Evolutionary conservation across 768 basidiomycete genomes (phyloP), one percentile per base, ranked within the genome.

Genomic region (Cystobasidium onofrii): DNA sequence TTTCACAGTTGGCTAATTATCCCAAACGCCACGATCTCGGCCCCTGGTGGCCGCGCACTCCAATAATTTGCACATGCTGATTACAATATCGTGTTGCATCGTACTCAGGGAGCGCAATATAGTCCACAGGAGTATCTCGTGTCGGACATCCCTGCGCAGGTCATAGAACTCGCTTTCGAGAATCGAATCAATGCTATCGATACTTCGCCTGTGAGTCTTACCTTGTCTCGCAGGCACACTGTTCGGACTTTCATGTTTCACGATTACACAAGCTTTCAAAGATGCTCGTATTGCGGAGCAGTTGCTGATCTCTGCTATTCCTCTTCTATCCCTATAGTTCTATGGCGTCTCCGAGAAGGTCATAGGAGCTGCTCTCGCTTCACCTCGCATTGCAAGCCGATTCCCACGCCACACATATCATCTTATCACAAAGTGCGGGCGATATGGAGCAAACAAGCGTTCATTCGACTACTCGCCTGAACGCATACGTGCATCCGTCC

Each of bases 351-450:
- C 65, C 25, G 65, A 67, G 31, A 10, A n/a, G 41, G 44, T 67
- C 41, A 67, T 67, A 3, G 65, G 65, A 7, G 25, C 41, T 52
- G 65, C 65, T 41, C 65, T 67, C 18, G 41, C 65, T 29, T 50
- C 41, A n/a, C 39, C 29, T 23, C 27, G 46, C 3, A n/a, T 33
- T 13, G 39, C 65, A 23, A 52, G 27, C 55, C 12, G 33, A 23
- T 41, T 39, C 33, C 70, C 70, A 41, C 55, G 70, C 34, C n/a
- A 61, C 89, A 39, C 41, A 4, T 74, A 74, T 1, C 23, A 34
- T 62, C 64, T 73, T 41, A 88, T 91, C 83, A 91, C 90, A 12
- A 94, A 94, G 80, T 90, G 89, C 74, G 92, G 92, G 27, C 85
- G 91, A 41, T 90, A 88, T 78, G 90, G 89, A 9, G 43, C 79